Conservation (phyloP, 306 rosid genomes). For the Ammopiptanthus mongolicus region DNA sequence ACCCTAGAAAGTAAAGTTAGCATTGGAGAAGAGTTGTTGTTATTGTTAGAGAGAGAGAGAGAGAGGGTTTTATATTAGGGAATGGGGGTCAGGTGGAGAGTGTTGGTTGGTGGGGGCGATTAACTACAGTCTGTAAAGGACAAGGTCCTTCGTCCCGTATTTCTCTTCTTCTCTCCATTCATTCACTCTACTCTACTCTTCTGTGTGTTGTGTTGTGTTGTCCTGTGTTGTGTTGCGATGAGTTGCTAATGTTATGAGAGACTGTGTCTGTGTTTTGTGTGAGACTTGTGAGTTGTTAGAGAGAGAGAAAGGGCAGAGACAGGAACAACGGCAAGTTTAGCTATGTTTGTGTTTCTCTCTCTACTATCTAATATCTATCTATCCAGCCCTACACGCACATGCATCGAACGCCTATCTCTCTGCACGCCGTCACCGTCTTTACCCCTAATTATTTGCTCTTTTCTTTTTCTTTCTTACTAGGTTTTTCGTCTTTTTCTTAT, state of each 20-base stretch:
- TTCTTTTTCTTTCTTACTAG: not conserved
- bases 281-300: not conserved
- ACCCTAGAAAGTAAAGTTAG: conserved; percentile 48
- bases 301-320: not conserved
- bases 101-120: conserved; percentile 65
- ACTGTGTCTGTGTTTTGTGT: not conserved
- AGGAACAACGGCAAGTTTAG: not conserved
- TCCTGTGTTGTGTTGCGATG: no score
- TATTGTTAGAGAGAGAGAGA: conserved; percentile 23
- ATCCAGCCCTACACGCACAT: conserved; percentile 28
- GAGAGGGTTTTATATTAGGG: conserved; percentile 32
- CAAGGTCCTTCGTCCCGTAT: conserved; percentile 20
- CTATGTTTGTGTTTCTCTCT: not conserved
- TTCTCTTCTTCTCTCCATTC: not conserved
- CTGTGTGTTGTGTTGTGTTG: not conserved
- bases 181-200: not conserved
- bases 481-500: no score
- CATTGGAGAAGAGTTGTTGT: not conserved
- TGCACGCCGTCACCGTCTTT: conserved; percentile 16
- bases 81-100: conserved; percentile 56
- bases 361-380: not conserved
- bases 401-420: conserved; percentile 10
- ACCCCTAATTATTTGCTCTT: not conserved
- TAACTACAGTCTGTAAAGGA: conserved; percentile 69
- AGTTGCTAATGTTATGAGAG: not conserved